A percentile compares a stretch with the other conserved stretches of the same genome.
Conservation (phyloP, 331 rosid species). For the Rhamnella rubrinervis region DNA sequence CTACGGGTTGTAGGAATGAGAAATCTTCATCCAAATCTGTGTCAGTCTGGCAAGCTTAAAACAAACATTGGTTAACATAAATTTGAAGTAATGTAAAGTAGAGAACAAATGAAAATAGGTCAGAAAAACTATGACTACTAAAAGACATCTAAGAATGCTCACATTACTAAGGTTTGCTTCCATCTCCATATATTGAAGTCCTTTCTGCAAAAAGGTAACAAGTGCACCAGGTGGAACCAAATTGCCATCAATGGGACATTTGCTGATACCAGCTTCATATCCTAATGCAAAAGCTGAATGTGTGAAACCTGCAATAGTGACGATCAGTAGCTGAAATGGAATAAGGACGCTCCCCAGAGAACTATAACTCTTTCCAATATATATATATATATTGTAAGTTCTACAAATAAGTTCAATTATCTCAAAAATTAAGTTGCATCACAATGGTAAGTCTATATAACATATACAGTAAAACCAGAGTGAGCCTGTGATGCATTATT, state of each 20-base stretch:
- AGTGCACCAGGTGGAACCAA: conserved; percentile 90
- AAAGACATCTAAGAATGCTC: conserved; percentile 42
- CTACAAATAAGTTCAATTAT: too few species aligned
- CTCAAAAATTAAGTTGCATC: too few species aligned
- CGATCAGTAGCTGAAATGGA: neutral
- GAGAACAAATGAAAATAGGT: neutral
- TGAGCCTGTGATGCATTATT: too few species aligned
- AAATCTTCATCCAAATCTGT: conserved; percentile 91
- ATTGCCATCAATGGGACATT: conserved; percentile 80
- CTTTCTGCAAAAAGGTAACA: conserved; percentile 84
- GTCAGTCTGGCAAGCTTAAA: conserved; percentile 87
- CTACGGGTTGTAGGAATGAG: conserved; percentile 87
- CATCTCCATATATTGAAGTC: conserved; percentile 97
- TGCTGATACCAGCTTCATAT: conserved; percentile 84
- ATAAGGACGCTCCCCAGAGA: too few species aligned
- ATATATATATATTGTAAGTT: too few species aligned
- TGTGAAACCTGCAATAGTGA: conserved; percentile 52
- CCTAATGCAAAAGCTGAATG: conserved; percentile 96
- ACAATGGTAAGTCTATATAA: too few species aligned
- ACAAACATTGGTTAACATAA: conserved; percentile 54
- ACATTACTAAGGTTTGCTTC: conserved; percentile 97
- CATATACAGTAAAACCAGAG: too few species aligned
- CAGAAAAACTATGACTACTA: neutral
- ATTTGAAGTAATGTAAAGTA: conserved; percentile 30
- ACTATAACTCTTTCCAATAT: neutral